Base-by-base conservation (phyloP, 768 basidiomycete species). In the Mycena maculata region DNA sequence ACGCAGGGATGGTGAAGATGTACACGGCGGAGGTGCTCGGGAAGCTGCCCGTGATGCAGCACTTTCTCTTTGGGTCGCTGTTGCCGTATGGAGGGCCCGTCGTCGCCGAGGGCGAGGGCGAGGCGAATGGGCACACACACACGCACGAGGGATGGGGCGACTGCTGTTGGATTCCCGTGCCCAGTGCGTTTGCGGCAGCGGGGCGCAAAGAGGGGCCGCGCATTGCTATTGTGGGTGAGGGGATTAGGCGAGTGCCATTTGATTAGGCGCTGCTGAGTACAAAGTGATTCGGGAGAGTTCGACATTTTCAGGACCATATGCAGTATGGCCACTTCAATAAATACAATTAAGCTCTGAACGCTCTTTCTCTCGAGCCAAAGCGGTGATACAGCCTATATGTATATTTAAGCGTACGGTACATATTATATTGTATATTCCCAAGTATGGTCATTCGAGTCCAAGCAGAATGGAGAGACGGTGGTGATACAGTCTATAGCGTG, bases 1-100 rank as follows among this genome's bases (percentile, higher is more conserved):
- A 99, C 77, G 79, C 84, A 7, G 97, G 97, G 4, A 98, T 99
- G 95, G 85, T 93, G 78, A 99, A 98, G 78, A 99, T 99, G 97
- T 99, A 96, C 81, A 84, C 85, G 47, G 96, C 95, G 39, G 96
- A 99, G 78, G 97, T 99, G 0, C 85, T 99, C 13, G 92, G 91
- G 64, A 98, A 98, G 74, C 89, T 99, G 3, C 97, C 98, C 2
- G 95, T 99, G 61, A 88, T 94, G 39, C 97, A 99, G 78, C 98
- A 99, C 79, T 96, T 98, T 78, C 83, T 96, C 48, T 99, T 99
- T 72, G 97, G 98, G 3, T 90, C 90, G 1, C 82, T 98, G 70
- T 86, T 92, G 2, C 76, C 83, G 0, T 94, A 90, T 75, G 87
- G 89, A 20, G 92, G 91, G 0, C 88, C 90, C 1, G 81, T 78